phyloP scores from a whole-genome alignment of 2,329 filamentous ascomycete genomes.

The Cladosporium oxysporum region DNA sequence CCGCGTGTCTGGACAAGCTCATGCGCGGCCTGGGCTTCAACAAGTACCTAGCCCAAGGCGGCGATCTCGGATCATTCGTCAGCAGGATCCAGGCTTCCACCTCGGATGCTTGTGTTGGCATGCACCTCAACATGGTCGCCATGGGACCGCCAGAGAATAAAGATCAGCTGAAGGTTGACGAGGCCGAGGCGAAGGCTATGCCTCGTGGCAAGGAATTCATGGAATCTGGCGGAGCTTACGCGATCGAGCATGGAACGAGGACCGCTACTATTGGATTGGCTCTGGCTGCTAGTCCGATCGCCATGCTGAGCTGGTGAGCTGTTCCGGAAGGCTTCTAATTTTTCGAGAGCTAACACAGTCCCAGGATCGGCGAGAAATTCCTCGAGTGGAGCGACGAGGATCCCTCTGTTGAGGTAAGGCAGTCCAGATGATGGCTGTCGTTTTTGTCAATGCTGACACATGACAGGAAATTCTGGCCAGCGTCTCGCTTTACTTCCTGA shows the following conservation, averaged over 20 bases:
- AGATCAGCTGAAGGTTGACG: conserved; percentile 27
- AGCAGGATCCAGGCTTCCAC: conserved; percentile 39
- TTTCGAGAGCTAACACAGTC: background rate
- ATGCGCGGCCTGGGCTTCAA: conserved; percentile 55
- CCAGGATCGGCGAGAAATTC: conserved; percentile 58
- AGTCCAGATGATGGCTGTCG: conserved; percentile 1
- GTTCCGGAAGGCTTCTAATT: background rate
- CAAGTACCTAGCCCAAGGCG: conserved; percentile 55
- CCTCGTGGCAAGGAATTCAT: conserved; percentile 43
- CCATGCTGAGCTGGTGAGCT: conserved; percentile 55
- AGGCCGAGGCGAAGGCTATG: conserved; percentile 43
- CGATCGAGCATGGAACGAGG: conserved; percentile 54
- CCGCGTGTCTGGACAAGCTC: conserved; percentile 51
- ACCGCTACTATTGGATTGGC: conserved; percentile 59
- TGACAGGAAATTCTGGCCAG: conserved; percentile 45
- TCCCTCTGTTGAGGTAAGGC: conserved; percentile 36
- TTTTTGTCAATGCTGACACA: background rate
- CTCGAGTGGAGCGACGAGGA: conserved; percentile 53
- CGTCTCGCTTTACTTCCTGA: conserved; percentile 58
- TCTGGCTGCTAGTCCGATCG: conserved; percentile 56
- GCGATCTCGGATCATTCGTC: conserved; percentile 53
- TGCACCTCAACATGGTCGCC: conserved; percentile 30
- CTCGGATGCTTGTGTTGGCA: conserved; percentile 26
- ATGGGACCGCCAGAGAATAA: conserved; percentile 30
- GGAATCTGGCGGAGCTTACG: conserved; percentile 51